Conservation (phyloP, 31 red algal genomes). For the Endocladia muricata region DNA sequence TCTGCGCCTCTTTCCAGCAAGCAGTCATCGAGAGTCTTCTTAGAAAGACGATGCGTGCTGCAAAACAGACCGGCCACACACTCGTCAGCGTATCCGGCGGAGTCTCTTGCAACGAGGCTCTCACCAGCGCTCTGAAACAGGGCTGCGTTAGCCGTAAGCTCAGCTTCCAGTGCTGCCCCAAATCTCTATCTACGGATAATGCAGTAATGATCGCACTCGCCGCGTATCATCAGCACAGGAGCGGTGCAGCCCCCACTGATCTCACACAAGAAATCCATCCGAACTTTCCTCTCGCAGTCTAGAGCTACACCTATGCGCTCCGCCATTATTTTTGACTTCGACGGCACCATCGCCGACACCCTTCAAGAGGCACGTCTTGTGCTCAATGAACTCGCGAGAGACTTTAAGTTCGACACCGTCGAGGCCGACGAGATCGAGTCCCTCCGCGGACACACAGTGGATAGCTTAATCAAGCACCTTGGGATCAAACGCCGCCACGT, state of each 20-base stretch:
- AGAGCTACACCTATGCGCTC: no score
- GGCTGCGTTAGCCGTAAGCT: neutral
- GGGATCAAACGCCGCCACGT: no score
- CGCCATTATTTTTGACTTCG: no score
- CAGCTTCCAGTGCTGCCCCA: neutral
- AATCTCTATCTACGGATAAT: constrained; percentile 62
- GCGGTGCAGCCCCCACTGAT: neutral
- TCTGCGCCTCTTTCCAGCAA: constrained; percentile 63
- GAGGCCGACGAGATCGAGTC: no score
- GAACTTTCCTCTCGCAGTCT: no score
- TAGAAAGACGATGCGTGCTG: constrained; percentile 17
- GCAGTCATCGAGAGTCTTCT: constrained; percentile 42
- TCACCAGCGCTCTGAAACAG: constrained; percentile 26
- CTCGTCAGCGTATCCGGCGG: constrained; percentile 43
- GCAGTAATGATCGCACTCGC: constrained; percentile 82
- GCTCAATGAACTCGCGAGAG: no score
- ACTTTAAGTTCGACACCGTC: no score
- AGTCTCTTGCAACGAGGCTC: constrained; percentile 51
- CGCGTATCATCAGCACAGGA: neutral
- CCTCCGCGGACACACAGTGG: no score
- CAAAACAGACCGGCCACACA: neutral
- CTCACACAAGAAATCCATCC: no score
- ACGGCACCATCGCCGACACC: no score
- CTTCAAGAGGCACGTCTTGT: no score
- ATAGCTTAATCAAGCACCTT: no score